phyloP scores from a whole-genome alignment of 2,329 filamentous ascomycete genomes.

The Colletotrichum tanaceti region DNA sequence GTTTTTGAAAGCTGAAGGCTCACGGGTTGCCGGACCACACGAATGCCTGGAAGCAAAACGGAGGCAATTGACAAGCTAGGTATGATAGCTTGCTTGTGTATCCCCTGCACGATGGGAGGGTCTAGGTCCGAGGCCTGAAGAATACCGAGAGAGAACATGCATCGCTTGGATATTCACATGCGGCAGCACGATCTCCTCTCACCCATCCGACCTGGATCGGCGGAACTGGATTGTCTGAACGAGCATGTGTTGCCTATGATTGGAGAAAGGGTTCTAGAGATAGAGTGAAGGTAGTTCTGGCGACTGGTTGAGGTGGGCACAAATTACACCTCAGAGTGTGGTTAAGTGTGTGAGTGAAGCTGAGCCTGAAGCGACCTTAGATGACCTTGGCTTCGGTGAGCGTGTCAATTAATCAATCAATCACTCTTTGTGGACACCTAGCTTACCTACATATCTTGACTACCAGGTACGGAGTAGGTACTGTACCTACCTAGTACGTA shows the following conservation, averaged over 20 bases:
- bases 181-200: background rate
- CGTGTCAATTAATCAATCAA: background rate
- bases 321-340: background rate
- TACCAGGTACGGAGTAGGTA: too few species aligned
- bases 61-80: slow-evolving; percentile 1
- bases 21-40: background rate
- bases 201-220: background rate
- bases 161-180: slow-evolving; percentile 28
- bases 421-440: too few species aligned
- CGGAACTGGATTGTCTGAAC: background rate
- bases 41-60: background rate
- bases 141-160: slow-evolving; percentile 17
- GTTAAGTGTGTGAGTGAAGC: background rate
- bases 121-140: background rate
- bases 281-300: too few species aligned
- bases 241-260: background rate
- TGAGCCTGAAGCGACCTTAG: background rate
- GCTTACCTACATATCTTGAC: too few species aligned
- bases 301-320: background rate
- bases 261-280: too few species aligned
- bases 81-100: slow-evolving; percentile 3
- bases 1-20: too few species aligned
- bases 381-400: background rate
- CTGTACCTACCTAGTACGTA: too few species aligned
- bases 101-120: background rate